Percentiles rank a stretch among this genome's conserved stretches.
Conservation (phyloP, 257 asterid genomes). For the Rauvolfia tetraphylla region DNA sequence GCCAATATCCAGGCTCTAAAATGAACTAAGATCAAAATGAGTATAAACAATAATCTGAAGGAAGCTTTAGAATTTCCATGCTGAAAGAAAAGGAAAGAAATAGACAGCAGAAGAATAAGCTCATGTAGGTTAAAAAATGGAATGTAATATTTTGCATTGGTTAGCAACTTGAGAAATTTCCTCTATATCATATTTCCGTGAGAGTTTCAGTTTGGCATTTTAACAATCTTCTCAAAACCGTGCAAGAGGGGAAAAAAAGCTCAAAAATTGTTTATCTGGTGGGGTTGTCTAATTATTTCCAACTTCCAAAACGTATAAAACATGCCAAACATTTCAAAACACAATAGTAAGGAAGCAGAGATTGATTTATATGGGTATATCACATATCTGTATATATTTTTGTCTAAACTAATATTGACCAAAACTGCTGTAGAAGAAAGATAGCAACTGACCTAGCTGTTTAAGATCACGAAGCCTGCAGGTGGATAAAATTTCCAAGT, state of each 20-base stretch:
- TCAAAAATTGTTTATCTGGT: not conserved
- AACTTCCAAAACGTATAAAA: not conserved
- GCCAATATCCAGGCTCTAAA: not conserved
- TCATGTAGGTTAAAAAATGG: no score
- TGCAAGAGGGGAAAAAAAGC: not conserved
- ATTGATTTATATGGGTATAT: not conserved
- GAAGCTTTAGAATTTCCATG: not conserved
- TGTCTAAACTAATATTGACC: not conserved
- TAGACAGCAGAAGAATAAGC: not conserved
- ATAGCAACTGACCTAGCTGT: slow-evolving; percentile 67
- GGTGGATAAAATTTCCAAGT: slow-evolving; percentile 23
- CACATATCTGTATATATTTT: not conserved
- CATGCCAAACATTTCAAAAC: not conserved
- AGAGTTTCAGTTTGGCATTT: not conserved
- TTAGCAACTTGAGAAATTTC: not conserved
- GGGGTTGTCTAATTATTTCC: not conserved
- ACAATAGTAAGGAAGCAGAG: not conserved
- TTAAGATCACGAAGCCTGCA: slow-evolving; percentile 93
- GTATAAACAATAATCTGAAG: not conserved
- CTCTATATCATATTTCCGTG: not conserved
- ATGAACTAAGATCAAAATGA: not conserved
- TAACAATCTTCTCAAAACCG: not conserved
- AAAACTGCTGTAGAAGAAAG: not conserved
- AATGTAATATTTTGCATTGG: not conserved
- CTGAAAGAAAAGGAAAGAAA: not conserved